Evolutionary conservation across 2,329 filamentous ascomycete species (phyloP).

Genomic region (Aspergillus ochraceus): DNA sequence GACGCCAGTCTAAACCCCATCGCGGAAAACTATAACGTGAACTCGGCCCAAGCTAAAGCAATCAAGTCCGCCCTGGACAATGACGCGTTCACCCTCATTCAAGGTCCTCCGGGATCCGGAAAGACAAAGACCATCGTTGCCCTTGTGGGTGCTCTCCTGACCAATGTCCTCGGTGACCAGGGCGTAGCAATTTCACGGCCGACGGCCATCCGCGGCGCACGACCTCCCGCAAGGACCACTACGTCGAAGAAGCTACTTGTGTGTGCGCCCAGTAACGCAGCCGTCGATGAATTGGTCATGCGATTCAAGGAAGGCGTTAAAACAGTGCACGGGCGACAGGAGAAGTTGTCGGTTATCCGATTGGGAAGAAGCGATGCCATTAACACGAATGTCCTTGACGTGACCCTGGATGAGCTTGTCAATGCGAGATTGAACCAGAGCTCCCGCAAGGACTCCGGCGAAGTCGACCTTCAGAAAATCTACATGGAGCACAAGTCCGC

Average conservation of each 20-base stretch:
- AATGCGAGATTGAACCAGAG: constrained; percentile 63
- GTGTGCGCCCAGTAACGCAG: constrained; percentile 97
- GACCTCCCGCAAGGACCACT: constrained; percentile 35
- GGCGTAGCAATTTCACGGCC: constrained; percentile 51
- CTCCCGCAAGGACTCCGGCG: constrained; percentile 46
- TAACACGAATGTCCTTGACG: constrained; percentile 82
- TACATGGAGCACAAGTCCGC: constrained; percentile 66
- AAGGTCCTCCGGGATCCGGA: constrained; percentile 92
- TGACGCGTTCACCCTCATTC: constrained; percentile 93
- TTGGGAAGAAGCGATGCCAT: constrained; percentile 90
- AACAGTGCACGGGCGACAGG: constrained; percentile 68
- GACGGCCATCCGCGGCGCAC: constrained; percentile 36
- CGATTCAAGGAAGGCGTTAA: constrained; percentile 86
- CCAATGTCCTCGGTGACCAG: constrained; percentile 53
- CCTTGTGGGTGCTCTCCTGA: constrained; percentile 85
- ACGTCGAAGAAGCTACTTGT: constrained; percentile 82
- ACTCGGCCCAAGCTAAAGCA: constrained; percentile 84
- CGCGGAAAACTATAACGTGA: constrained; percentile 77
- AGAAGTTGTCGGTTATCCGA: constrained; percentile 83
- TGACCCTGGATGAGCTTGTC: constrained; percentile 91
- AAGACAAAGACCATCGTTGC: constrained; percentile 98
- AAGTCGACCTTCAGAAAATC: constrained; percentile 61
- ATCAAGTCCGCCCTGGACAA: constrained; percentile 92
- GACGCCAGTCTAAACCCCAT: constrained; percentile 69
- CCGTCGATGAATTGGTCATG: constrained; percentile 92